Percentiles rank a stretch among this genome's conserved stretches.
phyloP scores from a whole-genome alignment of 2,329 filamentous ascomycete genomes.

The Phialophora macrospora region DNA sequence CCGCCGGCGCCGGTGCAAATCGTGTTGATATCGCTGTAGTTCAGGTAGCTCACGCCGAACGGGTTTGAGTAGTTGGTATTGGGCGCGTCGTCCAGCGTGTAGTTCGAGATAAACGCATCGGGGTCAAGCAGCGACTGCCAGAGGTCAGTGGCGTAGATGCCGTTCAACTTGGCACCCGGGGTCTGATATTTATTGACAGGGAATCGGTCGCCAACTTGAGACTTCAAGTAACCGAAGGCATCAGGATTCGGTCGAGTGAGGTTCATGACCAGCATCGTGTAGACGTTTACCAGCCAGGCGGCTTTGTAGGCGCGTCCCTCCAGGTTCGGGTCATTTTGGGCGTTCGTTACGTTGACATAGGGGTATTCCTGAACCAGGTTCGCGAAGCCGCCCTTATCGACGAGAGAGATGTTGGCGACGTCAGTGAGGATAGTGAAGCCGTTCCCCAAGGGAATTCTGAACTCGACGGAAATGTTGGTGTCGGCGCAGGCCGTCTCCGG shows the following conservation, averaged over 20 bases:
- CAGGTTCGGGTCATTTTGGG: constrained; percentile 48
- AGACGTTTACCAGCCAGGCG: constrained; percentile 52
- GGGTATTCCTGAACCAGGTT: constrained; percentile 48
- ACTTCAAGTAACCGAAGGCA: constrained; percentile 48
- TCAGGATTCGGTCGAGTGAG: constrained; percentile 43
- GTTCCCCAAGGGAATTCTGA: constrained; percentile 39
- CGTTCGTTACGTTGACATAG: constrained; percentile 40
- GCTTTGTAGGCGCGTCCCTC: constrained; percentile 50
- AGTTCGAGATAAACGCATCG: constrained; percentile 24
- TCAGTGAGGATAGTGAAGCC: constrained; percentile 14
- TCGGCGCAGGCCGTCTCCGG: constrained; percentile 53
- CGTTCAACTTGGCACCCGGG: constrained; percentile 12
- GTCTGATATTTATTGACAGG: constrained; percentile 30
- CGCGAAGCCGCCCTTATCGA: constrained; percentile 53
- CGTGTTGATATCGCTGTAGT: constrained; percentile 40
- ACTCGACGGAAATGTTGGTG: constrained; percentile 50
- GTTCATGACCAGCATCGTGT: constrained; percentile 49
- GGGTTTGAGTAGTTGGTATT: constrained; percentile 42
- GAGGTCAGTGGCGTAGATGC: constrained; percentile 10
- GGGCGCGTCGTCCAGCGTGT: constrained; percentile 15
- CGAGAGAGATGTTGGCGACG: constrained; percentile 43
- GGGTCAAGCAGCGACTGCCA: constrained; percentile 21
- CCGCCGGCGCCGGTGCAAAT: constrained; percentile 44
- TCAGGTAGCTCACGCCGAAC: constrained; percentile 39
- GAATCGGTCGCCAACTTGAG: constrained; percentile 45